Conservation (phyloP, 75 land plant species). For the Picea glauca region DNA sequence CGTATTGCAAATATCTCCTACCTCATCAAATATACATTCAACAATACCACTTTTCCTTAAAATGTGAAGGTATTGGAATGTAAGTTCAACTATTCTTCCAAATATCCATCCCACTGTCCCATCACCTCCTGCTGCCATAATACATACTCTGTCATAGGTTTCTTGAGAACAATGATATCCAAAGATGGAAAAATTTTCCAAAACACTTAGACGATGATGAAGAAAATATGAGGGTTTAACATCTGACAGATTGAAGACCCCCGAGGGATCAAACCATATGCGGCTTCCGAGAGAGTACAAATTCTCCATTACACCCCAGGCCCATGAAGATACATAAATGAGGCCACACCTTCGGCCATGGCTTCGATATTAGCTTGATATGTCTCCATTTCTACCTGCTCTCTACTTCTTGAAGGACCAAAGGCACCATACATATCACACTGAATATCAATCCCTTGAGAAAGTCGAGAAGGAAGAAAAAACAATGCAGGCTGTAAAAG, state of each 20-base stretch:
- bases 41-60: too few relatives aligned
- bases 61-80: too few relatives aligned
- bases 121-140: too few relatives aligned
- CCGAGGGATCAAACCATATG: constrained; percentile 85
- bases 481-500: constrained; percentile 87
- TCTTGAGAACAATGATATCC: too few relatives aligned
- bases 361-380: constrained; percentile 83
- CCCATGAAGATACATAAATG: constrained; percentile 85
- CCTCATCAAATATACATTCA: too few relatives aligned
- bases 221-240: constrained; percentile 19
- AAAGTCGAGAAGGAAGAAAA: constrained; percentile 75
- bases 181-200: constrained; percentile 63
- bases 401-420: constrained; percentile 10
- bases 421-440: constrained; percentile 37
- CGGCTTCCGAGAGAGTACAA: constrained; percentile 95
- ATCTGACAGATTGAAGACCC: constrained; percentile 70
- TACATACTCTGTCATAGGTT: too few relatives aligned
- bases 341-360: constrained; percentile 90
- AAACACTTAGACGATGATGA: constrained; percentile 69
- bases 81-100: too few relatives aligned
- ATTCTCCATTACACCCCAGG: constrained; percentile 96
- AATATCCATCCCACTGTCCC: too few relatives aligned
- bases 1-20: too few relatives aligned
- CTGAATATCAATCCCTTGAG: constrained; percentile 68
- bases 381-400: constrained; percentile 37